Evolutionary conservation across 169 alveolate species (phyloP).

Genomic region (Plasmodium falciparum): DNA sequence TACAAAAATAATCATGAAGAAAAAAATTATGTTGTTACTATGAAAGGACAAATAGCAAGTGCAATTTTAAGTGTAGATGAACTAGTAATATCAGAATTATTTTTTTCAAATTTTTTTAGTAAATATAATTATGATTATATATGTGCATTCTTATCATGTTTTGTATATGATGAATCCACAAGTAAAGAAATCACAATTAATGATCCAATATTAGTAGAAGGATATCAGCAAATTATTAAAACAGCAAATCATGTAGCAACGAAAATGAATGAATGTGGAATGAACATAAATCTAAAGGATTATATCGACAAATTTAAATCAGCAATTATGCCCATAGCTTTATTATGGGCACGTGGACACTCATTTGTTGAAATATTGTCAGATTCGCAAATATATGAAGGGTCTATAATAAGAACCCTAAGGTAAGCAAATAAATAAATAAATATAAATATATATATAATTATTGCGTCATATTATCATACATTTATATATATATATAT

Average conservation of each 20-base stretch:
- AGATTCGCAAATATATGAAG: conserved; percentile 96
- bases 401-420: conserved; percentile 95
- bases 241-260: conserved; percentile 89
- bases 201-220: conserved; percentile 84
- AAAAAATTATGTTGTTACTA: conserved; percentile 87
- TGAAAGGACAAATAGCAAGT: conserved; percentile 98
- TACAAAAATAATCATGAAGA: conserved; percentile 17
- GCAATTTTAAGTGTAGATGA: conserved; percentile 99
- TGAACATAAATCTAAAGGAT: conserved; percentile 90
- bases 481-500: not conserved
- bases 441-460: not conserved
- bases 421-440: conserved; percentile 61
- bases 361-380: conserved; percentile 94
- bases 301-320: conserved; percentile 94
- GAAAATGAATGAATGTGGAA: conserved; percentile 90
- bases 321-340: conserved; percentile 94
- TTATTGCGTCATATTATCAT: not conserved
- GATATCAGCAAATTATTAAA: conserved; percentile 80
- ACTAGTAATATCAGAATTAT: conserved; percentile 95
- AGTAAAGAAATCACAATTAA: conserved; percentile 82
- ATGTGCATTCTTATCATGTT: conserved; percentile 95
- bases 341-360: conserved; percentile 97
- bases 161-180: conserved; percentile 94
- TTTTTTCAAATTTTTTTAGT: conserved; percentile 94
- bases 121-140: conserved; percentile 93